Base-by-base conservation (phyloP, 768 basidiomycete species). In the Chiua virens region DNA sequence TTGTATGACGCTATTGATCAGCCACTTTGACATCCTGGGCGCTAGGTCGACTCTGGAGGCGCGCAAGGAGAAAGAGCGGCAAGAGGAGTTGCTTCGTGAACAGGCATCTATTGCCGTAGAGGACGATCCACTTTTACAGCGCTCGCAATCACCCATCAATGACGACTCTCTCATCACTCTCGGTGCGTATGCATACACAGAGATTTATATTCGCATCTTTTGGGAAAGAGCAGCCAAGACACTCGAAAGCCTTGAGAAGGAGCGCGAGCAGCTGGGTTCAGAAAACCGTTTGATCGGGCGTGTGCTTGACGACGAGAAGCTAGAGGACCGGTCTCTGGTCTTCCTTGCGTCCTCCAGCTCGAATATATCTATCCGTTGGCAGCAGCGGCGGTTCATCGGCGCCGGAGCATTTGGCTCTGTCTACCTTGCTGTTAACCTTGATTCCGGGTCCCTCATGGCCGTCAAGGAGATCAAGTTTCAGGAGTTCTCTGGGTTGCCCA, bases 391-490 rank as follows among this genome's bases (percentile, higher is more conserved):
- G 51, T 98, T 98, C 73, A 98, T 99, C 59, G 97, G 96, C 45
- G 86, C 94, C n/a, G 97, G 97, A 15, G 95, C 97, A 9, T 98
- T 97, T 69, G 97, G 97, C 20, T 96, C 92, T n/a, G 97, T 99
- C n/a, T 99, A 98, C 68, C 82, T 93, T 42, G 97, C 95, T 17
- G 89, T 98, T 71, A 98, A 98, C 67, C 79, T 98, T 49, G 97
- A 98, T 65, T 87, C 90, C 1, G 92, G 95, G 41, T 89, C 89
- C 38, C 83, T 98, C 54, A 98, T 99, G 94, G 97, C 97, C 9
- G 97, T 98, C 62, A 99, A 99, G 73, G 97, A 98, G 74, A 93
- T 98, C 68, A 92, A 93, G 52, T 96, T 95, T 69, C 93, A 95
- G 65, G 96, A 98, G 67, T 75, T 96, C 13, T 85, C 91, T 6